Evolutionary conservation across 208 protist species (phyloP).

Genomic region (Wallacemonas sp.): DNA sequence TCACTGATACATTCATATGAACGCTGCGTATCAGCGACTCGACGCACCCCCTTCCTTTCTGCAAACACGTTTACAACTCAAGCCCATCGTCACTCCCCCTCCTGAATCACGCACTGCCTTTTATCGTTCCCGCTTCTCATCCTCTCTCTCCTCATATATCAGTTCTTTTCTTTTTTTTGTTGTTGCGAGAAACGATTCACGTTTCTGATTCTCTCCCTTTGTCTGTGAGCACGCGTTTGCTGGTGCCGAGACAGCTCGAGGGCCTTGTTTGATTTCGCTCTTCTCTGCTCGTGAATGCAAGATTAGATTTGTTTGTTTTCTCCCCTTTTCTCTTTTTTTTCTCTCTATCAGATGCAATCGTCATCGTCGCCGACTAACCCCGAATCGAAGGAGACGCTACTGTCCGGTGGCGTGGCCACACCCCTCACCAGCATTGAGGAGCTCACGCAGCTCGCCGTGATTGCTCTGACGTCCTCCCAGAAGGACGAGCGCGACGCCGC

Average conservation of each 20-base stretch:
- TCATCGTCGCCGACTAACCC: neutral
- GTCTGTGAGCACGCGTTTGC: too few relatives aligned
- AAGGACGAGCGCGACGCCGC: constrained; percentile 57
- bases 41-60: too few relatives aligned
- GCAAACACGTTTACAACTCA: too few relatives aligned
- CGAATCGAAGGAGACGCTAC: constrained; percentile 13
- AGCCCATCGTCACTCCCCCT: too few relatives aligned
- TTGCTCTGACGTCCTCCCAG: constrained; percentile 56
- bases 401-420: constrained; percentile 3
- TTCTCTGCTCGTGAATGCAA: too few relatives aligned
- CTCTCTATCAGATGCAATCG: neutral
- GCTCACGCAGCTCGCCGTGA: constrained; percentile 34
- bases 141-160: neutral
- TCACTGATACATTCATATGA: too few relatives aligned
- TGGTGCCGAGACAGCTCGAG: too few relatives aligned
- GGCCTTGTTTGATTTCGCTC: too few relatives aligned
- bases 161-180: neutral
- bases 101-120: too few relatives aligned
- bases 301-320: constrained; percentile 25
- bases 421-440: constrained; percentile 29
- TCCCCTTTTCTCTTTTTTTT: constrained; percentile 18
- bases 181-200: too few relatives aligned
- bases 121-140: neutral
- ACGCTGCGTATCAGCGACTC: too few relatives aligned
- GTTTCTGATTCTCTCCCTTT: too few relatives aligned